Conservation (phyloP, 2,329 filamentous ascomycete genomes). For the Penicillium concentricum region DNA sequence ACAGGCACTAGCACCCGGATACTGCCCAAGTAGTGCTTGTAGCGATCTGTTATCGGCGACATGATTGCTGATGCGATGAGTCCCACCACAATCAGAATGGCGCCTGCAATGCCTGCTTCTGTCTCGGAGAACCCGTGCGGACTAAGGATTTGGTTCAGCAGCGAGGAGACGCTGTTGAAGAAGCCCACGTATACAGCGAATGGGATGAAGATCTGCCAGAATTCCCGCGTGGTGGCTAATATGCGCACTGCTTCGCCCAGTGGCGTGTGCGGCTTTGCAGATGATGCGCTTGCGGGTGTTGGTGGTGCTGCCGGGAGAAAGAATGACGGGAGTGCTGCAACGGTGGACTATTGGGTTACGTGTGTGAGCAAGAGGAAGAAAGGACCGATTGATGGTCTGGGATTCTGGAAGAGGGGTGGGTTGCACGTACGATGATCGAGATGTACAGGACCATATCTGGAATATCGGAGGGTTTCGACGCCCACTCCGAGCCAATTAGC, state of each 20-base stretch:
- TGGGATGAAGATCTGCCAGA: slow-evolving; percentile 78
- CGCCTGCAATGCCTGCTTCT: slow-evolving; percentile 85
- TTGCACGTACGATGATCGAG: slow-evolving; percentile 69
- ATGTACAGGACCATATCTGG: slow-evolving; percentile 83
- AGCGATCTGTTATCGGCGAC: slow-evolving; percentile 80
- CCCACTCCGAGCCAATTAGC: slow-evolving; percentile 78
- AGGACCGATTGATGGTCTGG: not conserved
- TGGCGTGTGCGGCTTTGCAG: slow-evolving; percentile 55
- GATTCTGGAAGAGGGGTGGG: not conserved
- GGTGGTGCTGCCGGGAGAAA: slow-evolving; percentile 77
- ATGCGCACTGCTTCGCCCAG: slow-evolving; percentile 54
- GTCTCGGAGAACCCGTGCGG: slow-evolving; percentile 83
- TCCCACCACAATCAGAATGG: slow-evolving; percentile 83
- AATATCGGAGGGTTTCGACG: slow-evolving; percentile 61
- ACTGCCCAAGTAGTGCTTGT: slow-evolving; percentile 71
- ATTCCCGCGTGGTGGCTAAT: slow-evolving; percentile 63
- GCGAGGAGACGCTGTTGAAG: slow-evolving; percentile 87
- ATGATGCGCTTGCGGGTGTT: slow-evolving; percentile 71
- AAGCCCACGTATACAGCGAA: slow-evolving; percentile 83
- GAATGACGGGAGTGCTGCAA: slow-evolving; percentile 71
- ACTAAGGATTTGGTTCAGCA: slow-evolving; percentile 84
- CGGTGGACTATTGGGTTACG: slow-evolving; percentile 50
- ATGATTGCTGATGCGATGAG: slow-evolving; percentile 73
- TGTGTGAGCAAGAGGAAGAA: not conserved
- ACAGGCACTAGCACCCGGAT: slow-evolving; percentile 75